A percentile compares a stretch with the other conserved stretches of the same genome.
Evolutionary conservation across 352 stramenopile species (phyloP).

Genomic region (Globisporangium heterothallicum): DNA sequence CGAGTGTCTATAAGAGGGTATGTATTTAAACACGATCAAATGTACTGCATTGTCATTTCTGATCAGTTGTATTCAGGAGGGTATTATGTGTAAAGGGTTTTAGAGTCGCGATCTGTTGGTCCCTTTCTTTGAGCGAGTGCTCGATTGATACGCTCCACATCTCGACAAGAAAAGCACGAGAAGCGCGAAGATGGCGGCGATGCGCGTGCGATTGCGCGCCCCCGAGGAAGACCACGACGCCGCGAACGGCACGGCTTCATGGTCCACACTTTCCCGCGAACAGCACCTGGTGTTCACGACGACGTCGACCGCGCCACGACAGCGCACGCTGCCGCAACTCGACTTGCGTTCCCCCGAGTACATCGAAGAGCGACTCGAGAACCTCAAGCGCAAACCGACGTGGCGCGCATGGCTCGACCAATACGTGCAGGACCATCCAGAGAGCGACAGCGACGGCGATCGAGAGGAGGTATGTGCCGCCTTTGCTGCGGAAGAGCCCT

Average conservation of each 20-base stretch:
- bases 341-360: slow-evolving; percentile 76
- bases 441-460: slow-evolving; percentile 32
- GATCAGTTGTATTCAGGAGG: not conserved
- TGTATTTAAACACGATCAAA: not conserved
- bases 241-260: slow-evolving; percentile 3
- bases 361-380: slow-evolving; percentile 82
- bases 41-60: not conserved
- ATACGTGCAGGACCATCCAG: slow-evolving; percentile 54
- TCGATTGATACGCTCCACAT: not conserved
- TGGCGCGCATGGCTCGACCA: slow-evolving; percentile 65
- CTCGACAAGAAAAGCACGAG: not conserved
- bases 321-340: slow-evolving; percentile 38
- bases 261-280: slow-evolving; percentile 15
- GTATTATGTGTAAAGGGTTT: not conserved
- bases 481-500: not conserved
- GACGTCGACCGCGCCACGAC: slow-evolving; percentile 16
- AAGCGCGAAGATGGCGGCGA: slow-evolving; percentile 16
- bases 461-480: slow-evolving; percentile 11
- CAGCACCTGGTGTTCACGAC: slow-evolving; percentile 3
- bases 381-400: slow-evolving; percentile 71
- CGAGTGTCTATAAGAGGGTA: too few relatives aligned
- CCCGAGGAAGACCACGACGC: slow-evolving; percentile 50
- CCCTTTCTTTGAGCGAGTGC: not conserved
- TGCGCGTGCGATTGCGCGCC: slow-evolving; percentile 61
- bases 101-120: not conserved